A percentile compares a stretch with the other conserved stretches of the same genome.
Evolutionary conservation across 768 basidiomycete genomes (phyloP).

Genomic region (Trametopsis cervina): DNA sequence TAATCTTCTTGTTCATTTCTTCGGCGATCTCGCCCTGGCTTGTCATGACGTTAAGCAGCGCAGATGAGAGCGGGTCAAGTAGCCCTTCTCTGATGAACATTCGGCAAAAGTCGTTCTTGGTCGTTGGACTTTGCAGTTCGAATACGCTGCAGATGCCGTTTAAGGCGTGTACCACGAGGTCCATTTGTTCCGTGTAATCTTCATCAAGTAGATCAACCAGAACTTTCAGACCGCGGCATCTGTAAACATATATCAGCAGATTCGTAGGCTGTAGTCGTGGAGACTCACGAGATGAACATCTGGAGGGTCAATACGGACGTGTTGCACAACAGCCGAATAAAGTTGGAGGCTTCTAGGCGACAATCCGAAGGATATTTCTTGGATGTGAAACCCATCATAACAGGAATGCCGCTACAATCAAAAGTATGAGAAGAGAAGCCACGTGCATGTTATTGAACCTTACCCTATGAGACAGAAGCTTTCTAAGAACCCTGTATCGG

Average conservation of each 20-base stretch:
- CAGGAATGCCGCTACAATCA: constrained; percentile 73
- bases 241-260: constrained; percentile 23
- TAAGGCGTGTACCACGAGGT: constrained; percentile 87
- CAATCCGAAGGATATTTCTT: constrained; percentile 93
- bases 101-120: constrained; percentile 96
- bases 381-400: constrained; percentile 93
- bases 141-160: constrained; percentile 95
- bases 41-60: constrained; percentile 82
- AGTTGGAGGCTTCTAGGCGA: constrained; percentile 90
- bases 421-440: too few species aligned
- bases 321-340: constrained; percentile 87
- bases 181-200: constrained; percentile 86
- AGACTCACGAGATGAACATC: constrained; percentile 92
- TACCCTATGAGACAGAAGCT: constrained; percentile 91
- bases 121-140: constrained; percentile 91
- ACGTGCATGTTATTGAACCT: background rate
- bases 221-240: constrained; percentile 91
- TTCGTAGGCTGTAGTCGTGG: background rate
- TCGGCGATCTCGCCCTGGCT: constrained; percentile 55
- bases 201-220: constrained; percentile 96
- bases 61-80: constrained; percentile 86
- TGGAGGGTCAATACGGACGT: constrained; percentile 91
- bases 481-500: constrained; percentile 82
- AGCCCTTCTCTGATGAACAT: constrained; percentile 98
- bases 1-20: constrained; percentile 83